A percentile compares a stretch with the other conserved stretches of the same genome.
Evolutionary conservation across 345 rosid genomes (phyloP).

Genomic region (Tarenaya hassleriana): DNA sequence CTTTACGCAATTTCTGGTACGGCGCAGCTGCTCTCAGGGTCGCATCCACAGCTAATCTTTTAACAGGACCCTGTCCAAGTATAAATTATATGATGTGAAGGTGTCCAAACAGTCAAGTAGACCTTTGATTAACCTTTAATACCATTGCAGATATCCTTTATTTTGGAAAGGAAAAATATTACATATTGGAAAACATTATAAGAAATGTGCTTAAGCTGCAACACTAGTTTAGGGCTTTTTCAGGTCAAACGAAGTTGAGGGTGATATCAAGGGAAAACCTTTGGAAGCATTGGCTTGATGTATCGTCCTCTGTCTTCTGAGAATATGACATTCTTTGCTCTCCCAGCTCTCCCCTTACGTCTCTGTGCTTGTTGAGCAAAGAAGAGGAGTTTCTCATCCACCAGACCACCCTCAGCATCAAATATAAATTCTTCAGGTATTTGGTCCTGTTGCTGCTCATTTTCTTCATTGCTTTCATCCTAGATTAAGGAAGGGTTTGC

Average conservation of each 20-base stretch:
- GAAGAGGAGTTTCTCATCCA: conserved; percentile 94
- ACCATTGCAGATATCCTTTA: no score
- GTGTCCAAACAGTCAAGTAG: no score
- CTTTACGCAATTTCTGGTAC: conserved; percentile 85
- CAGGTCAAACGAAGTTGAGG: conserved; percentile 1
- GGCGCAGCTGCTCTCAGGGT: conserved; percentile 99
- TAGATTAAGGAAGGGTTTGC: conserved; percentile 26
- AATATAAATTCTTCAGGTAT: conserved; percentile 93
- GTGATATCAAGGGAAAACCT: conserved; percentile 40
- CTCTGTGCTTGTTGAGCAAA: conserved; percentile 97
- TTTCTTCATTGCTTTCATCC: conserved; percentile 79
- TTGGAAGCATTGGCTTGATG: conserved; percentile 96
- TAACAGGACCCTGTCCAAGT: conserved; percentile 73
- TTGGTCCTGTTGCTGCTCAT: conserved; percentile 88
- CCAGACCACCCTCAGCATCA: conserved; percentile 98
- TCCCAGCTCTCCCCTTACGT: conserved; percentile 87
- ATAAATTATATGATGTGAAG: neutral
- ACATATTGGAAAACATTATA: no score
- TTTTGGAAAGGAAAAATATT: neutral
- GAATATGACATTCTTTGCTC: conserved; percentile 93
- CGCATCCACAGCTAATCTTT: conserved; percentile 95
- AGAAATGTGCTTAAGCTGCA: no score
- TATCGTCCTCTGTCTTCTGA: conserved; percentile 98
- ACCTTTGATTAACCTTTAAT: no score
- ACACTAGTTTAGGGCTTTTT: no score